These are phyloP conservation scores for Nicotiana paniculata DNA, from an alignment of 257 asterid genomes.

Conservation along the genomic window DNA sequence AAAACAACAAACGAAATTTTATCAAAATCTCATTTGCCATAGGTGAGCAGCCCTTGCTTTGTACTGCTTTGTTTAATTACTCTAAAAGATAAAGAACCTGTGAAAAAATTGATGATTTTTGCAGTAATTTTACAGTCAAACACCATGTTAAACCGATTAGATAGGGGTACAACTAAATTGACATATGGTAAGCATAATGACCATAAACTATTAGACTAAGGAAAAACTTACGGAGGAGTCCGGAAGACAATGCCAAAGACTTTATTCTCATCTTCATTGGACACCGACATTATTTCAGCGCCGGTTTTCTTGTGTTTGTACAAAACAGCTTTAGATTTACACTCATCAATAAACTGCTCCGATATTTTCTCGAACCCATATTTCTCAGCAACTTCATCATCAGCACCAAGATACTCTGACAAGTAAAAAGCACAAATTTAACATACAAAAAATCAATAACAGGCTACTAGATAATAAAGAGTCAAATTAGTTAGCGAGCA, in stretches of 20 bases:
- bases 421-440: background rate
- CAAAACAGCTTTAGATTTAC: conserved; percentile 81
- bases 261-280: conserved; percentile 94
- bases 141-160: background rate
- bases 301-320: conserved; percentile 97
- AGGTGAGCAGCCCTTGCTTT: background rate
- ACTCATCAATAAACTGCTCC: conserved; percentile 89
- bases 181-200: background rate
- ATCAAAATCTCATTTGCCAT: background rate
- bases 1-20: too few species aligned
- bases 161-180: background rate
- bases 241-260: conserved; percentile 91
- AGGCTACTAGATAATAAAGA: background rate
- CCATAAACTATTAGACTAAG: background rate
- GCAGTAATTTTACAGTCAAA: background rate
- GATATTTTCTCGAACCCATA: conserved; percentile 84
- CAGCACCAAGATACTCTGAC: conserved; percentile 58
- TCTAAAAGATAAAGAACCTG: background rate
- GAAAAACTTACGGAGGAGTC: conserved; percentile 82
- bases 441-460: background rate
- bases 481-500: background rate
- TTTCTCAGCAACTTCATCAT: conserved; percentile 72
- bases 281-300: conserved; percentile 88
- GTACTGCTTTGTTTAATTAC: background rate
- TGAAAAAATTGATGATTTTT: background rate